Conservation (phyloP, 805 yeast genomes). For the Isabelozyma heimii region DNA sequence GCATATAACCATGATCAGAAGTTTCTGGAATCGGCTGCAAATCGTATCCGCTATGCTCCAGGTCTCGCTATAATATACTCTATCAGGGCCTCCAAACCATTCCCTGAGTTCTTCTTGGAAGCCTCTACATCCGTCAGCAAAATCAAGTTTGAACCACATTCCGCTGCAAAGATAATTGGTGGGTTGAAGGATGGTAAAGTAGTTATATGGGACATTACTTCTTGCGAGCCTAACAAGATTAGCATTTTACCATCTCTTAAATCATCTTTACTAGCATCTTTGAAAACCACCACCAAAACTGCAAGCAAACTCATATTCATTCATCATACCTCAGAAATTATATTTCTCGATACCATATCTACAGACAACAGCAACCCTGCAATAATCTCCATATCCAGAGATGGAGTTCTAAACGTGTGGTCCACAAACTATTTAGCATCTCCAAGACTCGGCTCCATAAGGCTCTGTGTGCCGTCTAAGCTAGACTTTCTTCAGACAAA, state of each 20-base stretch:
- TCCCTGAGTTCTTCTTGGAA: slow-evolving; percentile 39
- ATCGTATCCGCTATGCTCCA: slow-evolving; percentile 6
- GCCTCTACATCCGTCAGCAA: slow-evolving; percentile 38
- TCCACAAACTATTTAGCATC: slow-evolving; percentile 29
- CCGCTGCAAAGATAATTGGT: slow-evolving; percentile 42
- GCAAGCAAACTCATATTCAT: background rate
- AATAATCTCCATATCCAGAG: slow-evolving; percentile 13
- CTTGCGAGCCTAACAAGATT: slow-evolving; percentile 6
- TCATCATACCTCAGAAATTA: background rate
- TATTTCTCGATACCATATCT: background rate
- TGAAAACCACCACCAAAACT: background rate
- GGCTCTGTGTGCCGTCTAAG: slow-evolving; percentile 6
- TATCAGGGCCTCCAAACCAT: slow-evolving; percentile 6
- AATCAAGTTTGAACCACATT: slow-evolving; percentile 38
- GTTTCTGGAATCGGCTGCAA: background rate
- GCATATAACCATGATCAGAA: background rate
- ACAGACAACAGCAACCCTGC: background rate
- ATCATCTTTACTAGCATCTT: slow-evolving; percentile 18
- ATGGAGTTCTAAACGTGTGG: slow-evolving; percentile 32
- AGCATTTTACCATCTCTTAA: slow-evolving; percentile 18
- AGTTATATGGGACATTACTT: slow-evolving; percentile 48
- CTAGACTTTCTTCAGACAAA: background rate
- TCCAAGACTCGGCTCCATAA: slow-evolving; percentile 19
- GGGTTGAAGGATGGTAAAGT: slow-evolving; percentile 51
- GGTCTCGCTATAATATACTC: slow-evolving; percentile 37